Evolutionary conservation across 495 filamentous ascomycete species (phyloP).

Genomic region (Lasiosphaeria ovina): DNA sequence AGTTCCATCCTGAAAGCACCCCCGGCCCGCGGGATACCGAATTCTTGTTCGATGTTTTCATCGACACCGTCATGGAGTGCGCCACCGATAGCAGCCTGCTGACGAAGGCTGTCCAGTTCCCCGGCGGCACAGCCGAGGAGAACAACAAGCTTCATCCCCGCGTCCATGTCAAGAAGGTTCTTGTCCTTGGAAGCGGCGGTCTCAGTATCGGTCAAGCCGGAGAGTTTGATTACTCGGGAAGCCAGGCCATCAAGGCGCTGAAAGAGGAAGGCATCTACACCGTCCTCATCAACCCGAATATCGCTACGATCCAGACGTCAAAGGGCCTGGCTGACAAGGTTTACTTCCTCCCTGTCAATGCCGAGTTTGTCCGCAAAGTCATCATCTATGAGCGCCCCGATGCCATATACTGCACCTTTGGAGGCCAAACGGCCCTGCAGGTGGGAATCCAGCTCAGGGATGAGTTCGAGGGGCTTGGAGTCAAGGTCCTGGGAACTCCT

Average conservation of each 20-base stretch:
- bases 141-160: constrained; percentile 72
- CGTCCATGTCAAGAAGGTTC: constrained; percentile 86
- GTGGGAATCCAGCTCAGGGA: constrained; percentile 96
- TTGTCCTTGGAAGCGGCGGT: constrained; percentile 90
- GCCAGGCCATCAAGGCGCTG: constrained; percentile 89
- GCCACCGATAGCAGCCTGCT: constrained; percentile 60
- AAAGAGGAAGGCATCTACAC: constrained; percentile 95
- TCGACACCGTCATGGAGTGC: constrained; percentile 72
- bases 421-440: constrained; percentile 90
- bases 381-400: constrained; percentile 90
- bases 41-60: constrained; percentile 94
- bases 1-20: constrained; percentile 97
- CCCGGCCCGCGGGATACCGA: constrained; percentile 96
- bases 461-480: constrained; percentile 86
- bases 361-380: constrained; percentile 96
- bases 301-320: constrained; percentile 97
- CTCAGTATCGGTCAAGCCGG: constrained; percentile 95
- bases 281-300: constrained; percentile 97
- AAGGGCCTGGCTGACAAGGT: constrained; percentile 97
- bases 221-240: constrained; percentile 98
- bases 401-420: constrained; percentile 94
- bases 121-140: constrained; percentile 75
- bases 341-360: constrained; percentile 95
- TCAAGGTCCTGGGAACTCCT: constrained; percentile 91
- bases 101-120: constrained; percentile 71